A percentile compares a stretch with the other conserved stretches of the same genome.
Conservation (phyloP, 192 early-diverging fungal species). For the Coemansia sp. region DNA sequence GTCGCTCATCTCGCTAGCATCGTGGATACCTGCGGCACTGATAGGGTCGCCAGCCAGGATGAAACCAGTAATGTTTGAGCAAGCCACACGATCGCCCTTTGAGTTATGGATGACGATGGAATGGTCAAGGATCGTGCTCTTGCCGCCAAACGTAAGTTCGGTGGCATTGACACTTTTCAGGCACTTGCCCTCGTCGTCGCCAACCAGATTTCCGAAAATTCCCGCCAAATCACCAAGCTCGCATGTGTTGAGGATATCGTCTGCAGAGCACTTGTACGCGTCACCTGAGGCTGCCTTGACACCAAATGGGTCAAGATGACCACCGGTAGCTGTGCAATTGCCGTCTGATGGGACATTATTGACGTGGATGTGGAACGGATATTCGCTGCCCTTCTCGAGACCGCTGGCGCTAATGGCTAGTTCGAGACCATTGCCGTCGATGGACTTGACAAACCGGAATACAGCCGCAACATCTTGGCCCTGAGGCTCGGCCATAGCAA, state of each 20-base stretch:
- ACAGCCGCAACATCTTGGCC: conserved; percentile 14
- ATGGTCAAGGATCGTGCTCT: conserved; percentile 54
- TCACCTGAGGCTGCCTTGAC: conserved; percentile 16
- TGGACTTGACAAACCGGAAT: conserved; percentile 21
- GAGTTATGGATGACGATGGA: conserved; percentile 61
- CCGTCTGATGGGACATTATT: conserved; percentile 35
- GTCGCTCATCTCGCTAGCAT: background rate
- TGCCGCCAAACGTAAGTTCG: conserved; percentile 48
- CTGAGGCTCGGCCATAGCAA: conserved; percentile 19
- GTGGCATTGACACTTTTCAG: conserved; percentile 32
- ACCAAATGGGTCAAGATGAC: conserved; percentile 45
- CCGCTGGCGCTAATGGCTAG: conserved; percentile 32
- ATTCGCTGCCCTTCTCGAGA: conserved; percentile 24
- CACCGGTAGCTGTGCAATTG: conserved; percentile 54
- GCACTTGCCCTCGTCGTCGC: conserved; percentile 24
- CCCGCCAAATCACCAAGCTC: conserved; percentile 63
- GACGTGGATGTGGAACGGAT: conserved; percentile 54
- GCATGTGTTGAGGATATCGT: conserved; percentile 41
- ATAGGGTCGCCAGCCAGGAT: conserved; percentile 15
- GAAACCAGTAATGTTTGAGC: conserved; percentile 56
- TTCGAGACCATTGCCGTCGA: conserved; percentile 23
- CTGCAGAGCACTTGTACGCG: conserved; percentile 37
- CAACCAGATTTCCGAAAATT: conserved; percentile 54
- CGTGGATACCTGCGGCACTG: conserved; percentile 6
- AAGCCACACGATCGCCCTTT: conserved; percentile 57